These are phyloP conservation scores for Macrotyloma uniflorum DNA, from an alignment of 306 rosid genomes.

Conservation along the genomic window DNA sequence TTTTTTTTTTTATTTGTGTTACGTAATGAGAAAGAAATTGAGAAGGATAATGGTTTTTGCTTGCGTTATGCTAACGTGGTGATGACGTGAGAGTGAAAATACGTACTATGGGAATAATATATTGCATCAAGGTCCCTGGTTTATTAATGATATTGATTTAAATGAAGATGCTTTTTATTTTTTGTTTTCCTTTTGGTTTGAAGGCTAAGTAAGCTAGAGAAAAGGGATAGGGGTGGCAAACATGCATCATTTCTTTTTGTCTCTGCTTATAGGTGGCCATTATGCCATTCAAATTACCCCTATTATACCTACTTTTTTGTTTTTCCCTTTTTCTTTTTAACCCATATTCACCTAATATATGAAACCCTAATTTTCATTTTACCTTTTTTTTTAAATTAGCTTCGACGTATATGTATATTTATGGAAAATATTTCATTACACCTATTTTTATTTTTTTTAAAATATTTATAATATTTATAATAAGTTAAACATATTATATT, in stretches of 20 bases:
- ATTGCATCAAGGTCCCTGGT: constrained; percentile 29
- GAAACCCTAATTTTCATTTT: too few relatives aligned
- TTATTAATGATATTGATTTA: constrained; percentile 30
- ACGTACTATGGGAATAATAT: constrained; percentile 45
- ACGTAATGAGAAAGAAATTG: not conserved
- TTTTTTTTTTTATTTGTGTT: too few relatives aligned
- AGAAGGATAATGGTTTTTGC: constrained; percentile 28
- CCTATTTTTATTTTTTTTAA: too few relatives aligned
- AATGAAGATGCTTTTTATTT: constrained; percentile 31
- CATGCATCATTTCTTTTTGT: constrained; percentile 93
- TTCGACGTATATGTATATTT: too few relatives aligned
- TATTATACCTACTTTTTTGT: not conserved
- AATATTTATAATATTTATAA: too few relatives aligned
- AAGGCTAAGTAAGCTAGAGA: constrained; percentile 44
- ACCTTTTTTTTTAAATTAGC: too few relatives aligned
- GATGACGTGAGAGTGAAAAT: constrained; percentile 59
- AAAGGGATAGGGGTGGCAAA: constrained; percentile 65
- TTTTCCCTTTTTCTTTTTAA: not conserved
- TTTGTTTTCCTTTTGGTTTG: constrained; percentile 28
- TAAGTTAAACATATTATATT: too few relatives aligned
- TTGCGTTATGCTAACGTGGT: constrained; percentile 63
- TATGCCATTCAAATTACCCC: constrained; percentile 57
- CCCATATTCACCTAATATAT: not conserved
- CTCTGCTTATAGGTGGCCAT: constrained; percentile 66
- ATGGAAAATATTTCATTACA: too few relatives aligned